These are phyloP conservation scores for Rhizopus delemar DNA, from an alignment of 371 early-diverging fungal genomes.

Conservation along the genomic window DNA sequence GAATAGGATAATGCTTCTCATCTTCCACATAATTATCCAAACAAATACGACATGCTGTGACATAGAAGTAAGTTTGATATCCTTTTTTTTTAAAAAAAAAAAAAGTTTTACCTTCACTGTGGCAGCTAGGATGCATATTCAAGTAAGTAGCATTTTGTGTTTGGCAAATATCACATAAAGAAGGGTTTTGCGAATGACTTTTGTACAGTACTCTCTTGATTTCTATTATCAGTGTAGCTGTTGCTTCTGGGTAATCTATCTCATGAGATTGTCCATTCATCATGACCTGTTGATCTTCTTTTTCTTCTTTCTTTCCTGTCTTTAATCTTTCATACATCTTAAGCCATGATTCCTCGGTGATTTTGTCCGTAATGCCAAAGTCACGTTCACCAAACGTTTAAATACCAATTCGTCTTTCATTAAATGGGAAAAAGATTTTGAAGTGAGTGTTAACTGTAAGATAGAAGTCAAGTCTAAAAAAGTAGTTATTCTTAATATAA, in stretches of 20 bases:
- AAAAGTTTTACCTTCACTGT: constrained; percentile 26
- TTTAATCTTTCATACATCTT: constrained; percentile 20
- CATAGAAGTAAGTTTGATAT: neutral
- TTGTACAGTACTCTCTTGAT: constrained; percentile 32
- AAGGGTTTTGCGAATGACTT: constrained; percentile 4
- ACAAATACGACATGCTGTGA: constrained; percentile 30
- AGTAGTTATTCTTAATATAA: constrained; percentile 26
- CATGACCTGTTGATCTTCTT: constrained; percentile 2
- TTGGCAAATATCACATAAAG: constrained; percentile 36
- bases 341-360: constrained; percentile 29
- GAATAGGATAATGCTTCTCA: constrained; percentile 27
- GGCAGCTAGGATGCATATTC: constrained; percentile 19
- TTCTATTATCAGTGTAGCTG: constrained; percentile 19
- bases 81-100: neutral
- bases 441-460: constrained; percentile 25
- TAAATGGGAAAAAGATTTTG: constrained; percentile 26
- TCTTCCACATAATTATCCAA: constrained; percentile 11
- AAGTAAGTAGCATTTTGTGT: constrained; percentile 25
- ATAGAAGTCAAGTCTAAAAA: constrained; percentile 28
- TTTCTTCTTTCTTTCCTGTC: neutral
- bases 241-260: neutral
- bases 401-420: constrained; percentile 33
- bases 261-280: constrained; percentile 17
- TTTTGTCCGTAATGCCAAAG: constrained; percentile 34
- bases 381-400: constrained; percentile 37